phyloP scores from a whole-genome alignment of 257 asterid genomes.

The Paraleonurus japonicus region DNA sequence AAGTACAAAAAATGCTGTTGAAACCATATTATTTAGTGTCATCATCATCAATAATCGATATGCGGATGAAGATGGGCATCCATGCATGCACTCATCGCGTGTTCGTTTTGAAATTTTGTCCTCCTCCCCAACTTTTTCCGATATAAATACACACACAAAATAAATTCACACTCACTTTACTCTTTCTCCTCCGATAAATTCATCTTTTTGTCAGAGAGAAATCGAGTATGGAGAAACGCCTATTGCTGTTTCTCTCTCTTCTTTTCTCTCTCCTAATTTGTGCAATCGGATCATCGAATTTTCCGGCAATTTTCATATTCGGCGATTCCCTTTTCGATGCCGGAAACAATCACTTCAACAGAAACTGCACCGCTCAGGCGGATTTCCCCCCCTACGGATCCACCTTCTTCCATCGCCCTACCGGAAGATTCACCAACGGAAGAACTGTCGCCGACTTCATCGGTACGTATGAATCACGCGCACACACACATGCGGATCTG shows the following conservation, averaged over 20 bases:
- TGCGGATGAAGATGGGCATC: constrained; percentile 30
- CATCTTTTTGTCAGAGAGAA: background rate
- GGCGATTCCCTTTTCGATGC: constrained; percentile 82
- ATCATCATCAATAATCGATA: constrained; percentile 10
- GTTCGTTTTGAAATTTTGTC: constrained; percentile 41
- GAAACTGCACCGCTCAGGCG: constrained; percentile 61
- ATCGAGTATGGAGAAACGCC: constrained; percentile 32
- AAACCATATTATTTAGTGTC: background rate
- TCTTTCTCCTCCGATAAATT: background rate
- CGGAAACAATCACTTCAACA: constrained; percentile 68
- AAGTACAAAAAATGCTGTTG: constrained; percentile 32
- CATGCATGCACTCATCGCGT: constrained; percentile 48
- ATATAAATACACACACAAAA: background rate
- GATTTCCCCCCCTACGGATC: constrained; percentile 87
- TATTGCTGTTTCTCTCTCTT: constrained; percentile 7
- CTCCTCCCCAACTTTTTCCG: constrained; percentile 16
- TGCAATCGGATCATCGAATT: constrained; percentile 26
- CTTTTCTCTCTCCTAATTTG: background rate
- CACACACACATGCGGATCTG: constrained; percentile 4
- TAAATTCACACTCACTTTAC: constrained; percentile 12
- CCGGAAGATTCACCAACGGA: constrained; percentile 83
- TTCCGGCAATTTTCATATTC: constrained; percentile 53
- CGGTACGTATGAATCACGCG: constrained; percentile 39
- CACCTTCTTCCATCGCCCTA: constrained; percentile 62
- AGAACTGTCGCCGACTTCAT: constrained; percentile 72